A percentile compares a stretch with the other conserved stretches of the same genome.
phyloP scores from a whole-genome alignment of 768 basidiomycete species.

The Hysterangium stoloniferum region DNA sequence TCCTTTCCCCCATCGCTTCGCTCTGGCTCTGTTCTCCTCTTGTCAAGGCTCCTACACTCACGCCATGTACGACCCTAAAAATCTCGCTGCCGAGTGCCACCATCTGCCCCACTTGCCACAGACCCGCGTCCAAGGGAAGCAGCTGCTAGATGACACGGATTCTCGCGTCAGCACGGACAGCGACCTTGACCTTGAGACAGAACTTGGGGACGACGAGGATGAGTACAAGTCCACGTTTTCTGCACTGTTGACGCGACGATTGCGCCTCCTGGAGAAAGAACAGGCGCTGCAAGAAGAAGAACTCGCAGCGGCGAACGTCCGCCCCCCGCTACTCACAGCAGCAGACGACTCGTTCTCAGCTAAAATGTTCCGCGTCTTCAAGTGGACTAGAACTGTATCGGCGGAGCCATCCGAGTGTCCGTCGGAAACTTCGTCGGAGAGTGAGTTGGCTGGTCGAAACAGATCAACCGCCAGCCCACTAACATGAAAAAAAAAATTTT shows the following conservation, averaged over 20 bases:
- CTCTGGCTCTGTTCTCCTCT: not conserved
- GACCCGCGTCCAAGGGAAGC: not conserved
- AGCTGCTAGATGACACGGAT: not conserved
- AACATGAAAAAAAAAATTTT: not conserved
- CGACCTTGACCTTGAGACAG: slow-evolving; percentile 10
- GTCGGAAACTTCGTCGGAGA: not conserved
- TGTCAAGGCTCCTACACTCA: too few species aligned
- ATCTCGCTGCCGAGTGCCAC: slow-evolving; percentile 2
- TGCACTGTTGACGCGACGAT: slow-evolving; percentile 15
- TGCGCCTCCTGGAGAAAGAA: not conserved
- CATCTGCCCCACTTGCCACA: slow-evolving; percentile 16
- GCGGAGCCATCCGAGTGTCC: not conserved
- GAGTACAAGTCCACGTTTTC: slow-evolving; percentile 21
- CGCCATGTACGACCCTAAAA: not conserved
- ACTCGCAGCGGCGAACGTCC: not conserved
- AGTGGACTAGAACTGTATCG: slow-evolving; percentile 9
- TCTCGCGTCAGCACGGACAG: slow-evolving; percentile 17
- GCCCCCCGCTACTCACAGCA: not conserved
- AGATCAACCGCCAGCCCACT: not conserved
- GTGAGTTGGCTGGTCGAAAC: not conserved
- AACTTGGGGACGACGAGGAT: slow-evolving; percentile 20
- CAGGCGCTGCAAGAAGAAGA: slow-evolving; percentile 42
- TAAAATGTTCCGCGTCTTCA: slow-evolving; percentile 9
- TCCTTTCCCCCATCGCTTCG: not conserved
- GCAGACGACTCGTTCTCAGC: slow-evolving; percentile 10